Evolutionary conservation across 495 filamentous ascomycete genomes (phyloP).

Genomic region (Tuber melanosporum): DNA sequence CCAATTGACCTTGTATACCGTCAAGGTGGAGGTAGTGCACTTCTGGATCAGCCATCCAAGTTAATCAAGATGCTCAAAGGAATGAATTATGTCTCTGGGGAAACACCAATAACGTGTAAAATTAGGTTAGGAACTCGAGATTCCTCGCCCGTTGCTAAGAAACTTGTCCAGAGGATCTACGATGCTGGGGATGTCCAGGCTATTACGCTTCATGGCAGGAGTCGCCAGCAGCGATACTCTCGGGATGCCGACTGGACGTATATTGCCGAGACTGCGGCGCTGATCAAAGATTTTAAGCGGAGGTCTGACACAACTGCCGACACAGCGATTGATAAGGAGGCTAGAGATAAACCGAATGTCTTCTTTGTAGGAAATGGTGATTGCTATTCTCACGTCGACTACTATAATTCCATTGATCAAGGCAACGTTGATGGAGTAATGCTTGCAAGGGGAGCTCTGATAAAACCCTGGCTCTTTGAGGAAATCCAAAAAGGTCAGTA

Average conservation of each 20-base stretch:
- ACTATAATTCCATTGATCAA: constrained; percentile 67
- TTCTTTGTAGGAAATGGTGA: constrained; percentile 97
- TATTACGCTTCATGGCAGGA: constrained; percentile 88
- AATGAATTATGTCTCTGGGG: constrained; percentile 85
- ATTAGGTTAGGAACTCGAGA: constrained; percentile 88
- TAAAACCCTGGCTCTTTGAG: constrained; percentile 98
- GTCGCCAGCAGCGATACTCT: constrained; percentile 89
- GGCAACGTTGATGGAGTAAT: constrained; percentile 80
- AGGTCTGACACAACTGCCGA: constrained; percentile 59
- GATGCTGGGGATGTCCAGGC: constrained; percentile 82
- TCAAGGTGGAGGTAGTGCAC: constrained; percentile 83
- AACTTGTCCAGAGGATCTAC: constrained; percentile 72
- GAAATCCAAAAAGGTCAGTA: constrained; percentile 90
- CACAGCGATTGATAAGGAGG: constrained; percentile 70
- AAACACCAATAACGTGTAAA: constrained; percentile 86
- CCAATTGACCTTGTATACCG: constrained; percentile 89
- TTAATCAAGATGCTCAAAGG: constrained; percentile 85
- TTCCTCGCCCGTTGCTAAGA: constrained; percentile 67
- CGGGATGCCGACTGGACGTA: constrained; percentile 84
- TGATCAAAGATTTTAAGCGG: constrained; percentile 70
- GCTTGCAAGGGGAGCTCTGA: constrained; percentile 82
- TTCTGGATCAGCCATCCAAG: constrained; percentile 75
- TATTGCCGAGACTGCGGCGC: constrained; percentile 78
- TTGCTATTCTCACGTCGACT: constrained; percentile 86
- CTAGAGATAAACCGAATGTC: constrained; percentile 52